These are phyloP conservation scores for Hygrocybe coccinea DNA, from an alignment of 768 basidiomycete species.

Conservation along the genomic window DNA sequence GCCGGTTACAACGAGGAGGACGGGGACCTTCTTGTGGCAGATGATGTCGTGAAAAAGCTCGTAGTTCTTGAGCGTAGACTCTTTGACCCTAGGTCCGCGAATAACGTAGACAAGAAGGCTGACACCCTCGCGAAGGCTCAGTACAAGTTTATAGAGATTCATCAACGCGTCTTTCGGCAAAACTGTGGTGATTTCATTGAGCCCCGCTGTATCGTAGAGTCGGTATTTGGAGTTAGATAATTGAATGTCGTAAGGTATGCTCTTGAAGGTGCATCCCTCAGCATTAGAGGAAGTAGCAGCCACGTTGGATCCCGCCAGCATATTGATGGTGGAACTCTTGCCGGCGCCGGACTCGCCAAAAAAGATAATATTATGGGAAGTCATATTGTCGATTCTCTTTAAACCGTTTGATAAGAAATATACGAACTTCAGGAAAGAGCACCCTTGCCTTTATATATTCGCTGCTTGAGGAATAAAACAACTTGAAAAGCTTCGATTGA, in stretches of 20 bases:
- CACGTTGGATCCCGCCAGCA: constrained; percentile 23
- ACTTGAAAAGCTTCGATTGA: too few species aligned
- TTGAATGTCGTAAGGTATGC: neutral
- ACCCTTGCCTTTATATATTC: too few species aligned
- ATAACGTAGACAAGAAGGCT: constrained; percentile 40
- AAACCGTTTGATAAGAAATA: too few species aligned
- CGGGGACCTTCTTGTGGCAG: constrained; percentile 36
- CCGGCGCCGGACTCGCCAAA: constrained; percentile 16
- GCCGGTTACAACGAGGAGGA: constrained; percentile 35
- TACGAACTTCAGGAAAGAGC: too few species aligned
- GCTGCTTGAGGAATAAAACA: too few species aligned
- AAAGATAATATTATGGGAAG: constrained; percentile 12
- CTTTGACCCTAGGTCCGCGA: constrained; percentile 35
- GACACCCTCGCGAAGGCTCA: constrained; percentile 32
- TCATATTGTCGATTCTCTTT: too few species aligned
- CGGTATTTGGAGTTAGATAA: constrained; percentile 18
- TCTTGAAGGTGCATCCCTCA: neutral
- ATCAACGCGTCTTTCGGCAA: constrained; percentile 28
- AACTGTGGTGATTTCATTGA: constrained; percentile 27
- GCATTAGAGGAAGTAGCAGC: constrained; percentile 21
- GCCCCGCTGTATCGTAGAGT: constrained; percentile 31
- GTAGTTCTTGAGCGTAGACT: constrained; percentile 35
- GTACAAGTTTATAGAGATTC: constrained; percentile 34
- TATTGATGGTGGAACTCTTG: constrained; percentile 34
- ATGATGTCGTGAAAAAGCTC: constrained; percentile 34